A percentile compares a stretch with the other conserved stretches of the same genome.
These are phyloP conservation scores for Irpex rosettiformis DNA, from an alignment of 1,284 basidiomycete species.

Conservation along the genomic window DNA sequence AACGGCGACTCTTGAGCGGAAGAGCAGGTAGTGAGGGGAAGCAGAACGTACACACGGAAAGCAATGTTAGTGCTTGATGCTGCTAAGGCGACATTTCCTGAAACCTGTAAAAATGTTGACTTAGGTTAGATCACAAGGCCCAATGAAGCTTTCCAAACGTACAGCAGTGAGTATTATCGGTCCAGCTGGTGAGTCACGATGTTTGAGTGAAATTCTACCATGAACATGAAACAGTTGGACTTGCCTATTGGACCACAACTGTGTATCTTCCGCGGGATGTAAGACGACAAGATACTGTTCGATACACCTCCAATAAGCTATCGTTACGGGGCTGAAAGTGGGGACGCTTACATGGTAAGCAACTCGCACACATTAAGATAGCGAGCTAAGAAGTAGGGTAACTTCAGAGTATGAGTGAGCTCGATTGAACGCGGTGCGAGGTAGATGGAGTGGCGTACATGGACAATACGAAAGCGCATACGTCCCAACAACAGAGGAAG, in stretches of 20 bases:
- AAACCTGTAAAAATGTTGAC: not conserved
- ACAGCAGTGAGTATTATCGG: not conserved
- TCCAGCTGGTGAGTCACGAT: too few species aligned
- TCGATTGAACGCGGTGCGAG: not conserved
- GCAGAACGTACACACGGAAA: not conserved
- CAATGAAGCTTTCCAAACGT: too few species aligned
- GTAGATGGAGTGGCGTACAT: not conserved
- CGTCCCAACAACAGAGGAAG: not conserved
- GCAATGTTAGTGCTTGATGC: not conserved
- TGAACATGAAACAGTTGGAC: too few species aligned
- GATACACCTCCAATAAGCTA: not conserved
- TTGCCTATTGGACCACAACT: not conserved
- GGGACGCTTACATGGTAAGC: not conserved
- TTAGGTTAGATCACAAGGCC: too few species aligned
- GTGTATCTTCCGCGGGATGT: not conserved
- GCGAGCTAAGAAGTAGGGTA: not conserved
- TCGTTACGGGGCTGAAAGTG: not conserved
- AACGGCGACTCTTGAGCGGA: not conserved
- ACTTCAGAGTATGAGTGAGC: not conserved
- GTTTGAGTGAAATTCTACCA: too few species aligned
- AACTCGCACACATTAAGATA: not conserved
- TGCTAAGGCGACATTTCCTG: conserved; percentile 1
- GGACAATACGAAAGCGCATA: not conserved
- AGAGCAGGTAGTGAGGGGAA: not conserved
- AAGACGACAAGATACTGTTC: not conserved